A percentile compares a stretch with the other conserved stretches of the same genome.
These are phyloP conservation scores for Clitopilus hobsonii DNA, from an alignment of 768 basidiomycete genomes.

Conservation along the genomic window DNA sequence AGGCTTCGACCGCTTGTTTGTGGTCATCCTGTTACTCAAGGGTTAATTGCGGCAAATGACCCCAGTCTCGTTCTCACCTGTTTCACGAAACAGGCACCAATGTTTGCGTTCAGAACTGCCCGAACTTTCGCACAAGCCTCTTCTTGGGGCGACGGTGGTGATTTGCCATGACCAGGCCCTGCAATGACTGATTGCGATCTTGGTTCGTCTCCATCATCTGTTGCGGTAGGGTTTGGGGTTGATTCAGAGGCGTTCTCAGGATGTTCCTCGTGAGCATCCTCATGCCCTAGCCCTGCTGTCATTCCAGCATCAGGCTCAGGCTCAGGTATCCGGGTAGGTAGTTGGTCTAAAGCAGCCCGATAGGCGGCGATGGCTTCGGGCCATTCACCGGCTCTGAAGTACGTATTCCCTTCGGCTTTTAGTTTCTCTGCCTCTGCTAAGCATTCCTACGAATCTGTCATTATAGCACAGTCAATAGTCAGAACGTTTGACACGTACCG, in stretches of 20 bases:
- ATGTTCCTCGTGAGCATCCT: conserved; percentile 1
- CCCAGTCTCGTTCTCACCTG: conserved; percentile 45
- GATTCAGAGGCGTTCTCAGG: conserved; percentile 5
- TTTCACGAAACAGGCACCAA: conserved; percentile 81
- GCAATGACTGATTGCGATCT: conserved; percentile 8
- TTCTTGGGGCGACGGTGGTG: conserved; percentile 6
- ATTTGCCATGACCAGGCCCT: conserved; percentile 14
- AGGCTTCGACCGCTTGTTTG: conserved; percentile 75
- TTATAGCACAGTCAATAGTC: background rate
- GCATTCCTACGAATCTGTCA: conserved; percentile 27
- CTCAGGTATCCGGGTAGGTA: conserved; percentile 44
- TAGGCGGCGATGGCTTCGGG: conserved; percentile 70
- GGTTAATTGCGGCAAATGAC: no score
- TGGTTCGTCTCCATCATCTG: conserved; percentile 15
- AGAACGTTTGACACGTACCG: background rate
- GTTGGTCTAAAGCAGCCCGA: conserved; percentile 54
- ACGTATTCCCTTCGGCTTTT: conserved; percentile 73
- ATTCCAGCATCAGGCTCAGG: background rate
- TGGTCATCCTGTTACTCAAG: conserved; percentile 85
- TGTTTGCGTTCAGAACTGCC: conserved; percentile 79
- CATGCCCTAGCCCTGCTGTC: background rate
- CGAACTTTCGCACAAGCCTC: conserved; percentile 52
- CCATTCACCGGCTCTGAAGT: conserved; percentile 65
- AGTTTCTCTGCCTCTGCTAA: conserved; percentile 52
- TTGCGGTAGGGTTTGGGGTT: conserved; percentile 10